A percentile compares a stretch with the other conserved stretches of the same genome.
phyloP scores from a whole-genome alignment of 768 basidiomycete genomes.

The Asterophora lycoperdoides region DNA sequence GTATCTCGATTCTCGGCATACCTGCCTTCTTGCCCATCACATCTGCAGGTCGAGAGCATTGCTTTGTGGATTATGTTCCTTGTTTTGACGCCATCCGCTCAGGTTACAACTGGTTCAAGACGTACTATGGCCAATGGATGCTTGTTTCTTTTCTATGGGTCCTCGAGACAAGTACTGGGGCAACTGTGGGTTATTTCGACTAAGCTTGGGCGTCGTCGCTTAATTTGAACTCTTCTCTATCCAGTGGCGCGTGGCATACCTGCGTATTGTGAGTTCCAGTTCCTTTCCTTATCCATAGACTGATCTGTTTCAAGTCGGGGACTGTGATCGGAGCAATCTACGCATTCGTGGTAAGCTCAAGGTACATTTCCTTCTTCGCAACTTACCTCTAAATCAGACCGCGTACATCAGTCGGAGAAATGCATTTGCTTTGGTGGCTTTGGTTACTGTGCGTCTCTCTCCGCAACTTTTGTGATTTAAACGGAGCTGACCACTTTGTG shows the following conservation, averaged over 20 bases:
- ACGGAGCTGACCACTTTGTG: background rate
- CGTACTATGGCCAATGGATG: constrained; percentile 45
- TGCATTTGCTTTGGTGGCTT: constrained; percentile 36
- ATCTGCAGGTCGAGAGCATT: constrained; percentile 26
- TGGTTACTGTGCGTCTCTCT: constrained; percentile 31
- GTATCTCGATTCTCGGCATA: constrained; percentile 37
- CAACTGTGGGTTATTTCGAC: constrained; percentile 28
- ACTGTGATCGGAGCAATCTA: constrained; percentile 31
- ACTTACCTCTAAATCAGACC: constrained; percentile 21
- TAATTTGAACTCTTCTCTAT: background rate
- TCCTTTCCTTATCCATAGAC: background rate
- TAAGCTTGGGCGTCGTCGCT: background rate
- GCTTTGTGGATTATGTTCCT: background rate
- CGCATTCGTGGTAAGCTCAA: constrained; percentile 25
- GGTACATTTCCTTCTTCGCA: background rate
- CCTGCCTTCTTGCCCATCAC: constrained; percentile 39
- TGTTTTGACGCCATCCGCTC: constrained; percentile 1
- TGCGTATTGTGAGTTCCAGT: constrained; percentile 35
- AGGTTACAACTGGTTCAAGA: constrained; percentile 37
- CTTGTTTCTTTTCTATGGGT: constrained; percentile 48
- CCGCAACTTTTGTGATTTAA: background rate
- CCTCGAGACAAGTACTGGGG: constrained; percentile 48
- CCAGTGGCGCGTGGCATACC: constrained; percentile 40
- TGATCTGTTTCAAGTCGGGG: constrained; percentile 21
- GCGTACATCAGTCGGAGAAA: constrained; percentile 36